phyloP scores from a whole-genome alignment of 2,329 filamentous ascomycete species.

The Talaromyces sp. region DNA sequence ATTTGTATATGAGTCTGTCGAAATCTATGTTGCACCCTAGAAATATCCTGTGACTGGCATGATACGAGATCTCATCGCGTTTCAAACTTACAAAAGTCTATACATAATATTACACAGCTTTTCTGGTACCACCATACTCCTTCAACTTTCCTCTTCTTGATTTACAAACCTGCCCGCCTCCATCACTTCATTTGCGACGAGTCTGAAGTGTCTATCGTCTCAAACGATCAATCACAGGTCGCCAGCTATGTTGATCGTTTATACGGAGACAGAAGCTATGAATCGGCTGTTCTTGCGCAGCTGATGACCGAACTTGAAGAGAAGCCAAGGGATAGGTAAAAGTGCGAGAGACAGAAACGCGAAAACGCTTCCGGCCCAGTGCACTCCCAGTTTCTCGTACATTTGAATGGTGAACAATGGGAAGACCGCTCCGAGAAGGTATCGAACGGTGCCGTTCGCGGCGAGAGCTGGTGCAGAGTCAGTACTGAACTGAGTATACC shows the following conservation, averaged over 20 bases:
- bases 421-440: slow-evolving; percentile 31
- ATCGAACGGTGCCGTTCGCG: slow-evolving; percentile 17
- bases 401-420: slow-evolving; percentile 35
- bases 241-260: neutral
- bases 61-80: neutral
- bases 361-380: slow-evolving; percentile 38
- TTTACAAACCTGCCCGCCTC: neutral
- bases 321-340: slow-evolving; percentile 39
- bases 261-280: neutral
- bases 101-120: neutral
- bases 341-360: slow-evolving; percentile 38
- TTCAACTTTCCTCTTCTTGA: neutral
- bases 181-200: neutral
- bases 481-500: neutral
- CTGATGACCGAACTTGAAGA: slow-evolving; percentile 34
- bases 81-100: neutral
- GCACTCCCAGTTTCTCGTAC: slow-evolving; percentile 35
- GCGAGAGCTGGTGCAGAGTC: slow-evolving; percentile 12
- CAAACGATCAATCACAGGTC: neutral
- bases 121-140: no score
- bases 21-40: no score
- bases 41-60: neutral
- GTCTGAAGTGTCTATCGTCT: neutral
- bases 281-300: slow-evolving; percentile 28
- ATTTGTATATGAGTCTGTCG: neutral